Evolutionary conservation across 1,284 basidiomycete genomes (phyloP), one percentile per base, ranked within the genome.

Genomic region (Rhizoctonia solani): DNA sequence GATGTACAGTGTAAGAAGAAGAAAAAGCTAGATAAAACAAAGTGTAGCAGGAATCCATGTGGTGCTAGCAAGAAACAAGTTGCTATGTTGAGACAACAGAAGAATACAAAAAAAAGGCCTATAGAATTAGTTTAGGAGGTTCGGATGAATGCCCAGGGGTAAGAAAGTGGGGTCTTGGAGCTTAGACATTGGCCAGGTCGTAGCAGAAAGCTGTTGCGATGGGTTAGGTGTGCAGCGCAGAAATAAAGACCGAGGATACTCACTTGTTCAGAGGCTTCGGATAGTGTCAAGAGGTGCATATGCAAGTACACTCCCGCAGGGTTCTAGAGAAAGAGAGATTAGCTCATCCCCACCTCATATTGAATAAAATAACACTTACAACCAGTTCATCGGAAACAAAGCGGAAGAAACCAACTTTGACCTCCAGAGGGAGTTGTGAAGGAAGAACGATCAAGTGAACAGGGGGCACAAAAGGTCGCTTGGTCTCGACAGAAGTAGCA

Each of bases 381-480:
- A 89, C 59, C 42, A 76, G 75, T 16, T 76, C 74, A 72, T 88
- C 86, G 59, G 90, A 85, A 19, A 92, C 74, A 71, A 85, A 83
- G 46, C 90, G 86, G 73, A 90, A 82, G 65, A 68, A 70, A 3
- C 83, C 82, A 53, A 85, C 74, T 34, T 82, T 80, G 39, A 92
- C 80, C 74, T 92, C 90, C 2, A 84, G 74, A 25, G 90, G 90
- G 23, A 92, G 70, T 73, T 83, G 84, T 3, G 88, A 87, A 19
- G 90, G 90, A 29, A 92, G 75, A 19, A 91, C 78, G 4, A 92
- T 73, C 27, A 83, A 83, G 76, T 92, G 90, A 2, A 89, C 81
- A 1, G 87, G 84, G 0, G 90, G 89, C 27, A 78, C 76, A 75
- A 87, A 90, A 2, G 90, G 89, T 59, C 85, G 81, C 69, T 39